Base-by-base conservation (phyloP, 2,329 filamentous ascomycete genomes). In the Nemania diffusa region DNA sequence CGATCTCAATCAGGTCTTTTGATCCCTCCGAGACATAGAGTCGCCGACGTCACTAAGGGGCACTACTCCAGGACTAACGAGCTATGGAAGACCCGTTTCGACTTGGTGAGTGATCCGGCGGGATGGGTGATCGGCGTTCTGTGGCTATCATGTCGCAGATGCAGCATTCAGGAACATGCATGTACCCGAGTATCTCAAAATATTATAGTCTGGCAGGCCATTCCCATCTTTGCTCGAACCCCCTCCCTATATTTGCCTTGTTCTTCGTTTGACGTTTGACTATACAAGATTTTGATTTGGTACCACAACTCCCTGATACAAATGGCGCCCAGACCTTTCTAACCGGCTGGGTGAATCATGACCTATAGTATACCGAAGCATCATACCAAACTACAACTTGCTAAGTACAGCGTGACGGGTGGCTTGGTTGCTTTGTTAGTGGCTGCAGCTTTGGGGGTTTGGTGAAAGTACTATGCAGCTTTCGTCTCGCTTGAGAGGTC, bases 81-180 rank as follows among this genome's bases (percentile, higher is more conserved):
- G 34, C 9, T 51, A 27, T 57, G 58, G 29, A 46, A 44, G 24
- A 24, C 37, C 42, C 55, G 27, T 68, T 65, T 52, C 27, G 34
- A 57, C 44, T 57, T 34, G 48, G 48, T 48, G 37, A 57, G 58
- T 17, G 58, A 65, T 60, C 67, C 67, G 29, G 61, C 34, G 24
- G 29, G n/a, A 51, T 22, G 67, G 69, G 50, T 65, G 64, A 69
- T 71, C 64, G 64, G 51, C 69, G 57, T 15, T 55, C 42, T 66
- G 66, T 69, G 57, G 69, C 69, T 69, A 40, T 34, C 53, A 27
- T 68, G 62, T 64, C 50, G 60, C 59, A 64, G 63, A 62, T 67
- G 51, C 52, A 65, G 27, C 26, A 62, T 61, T 15, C 57, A 58
- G 40, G 53, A 51, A 66, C 57, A 48, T 66, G 53, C 57, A 52